Conservation (phyloP, 345 rosid genomes). For the Jatropha curcas region DNA sequence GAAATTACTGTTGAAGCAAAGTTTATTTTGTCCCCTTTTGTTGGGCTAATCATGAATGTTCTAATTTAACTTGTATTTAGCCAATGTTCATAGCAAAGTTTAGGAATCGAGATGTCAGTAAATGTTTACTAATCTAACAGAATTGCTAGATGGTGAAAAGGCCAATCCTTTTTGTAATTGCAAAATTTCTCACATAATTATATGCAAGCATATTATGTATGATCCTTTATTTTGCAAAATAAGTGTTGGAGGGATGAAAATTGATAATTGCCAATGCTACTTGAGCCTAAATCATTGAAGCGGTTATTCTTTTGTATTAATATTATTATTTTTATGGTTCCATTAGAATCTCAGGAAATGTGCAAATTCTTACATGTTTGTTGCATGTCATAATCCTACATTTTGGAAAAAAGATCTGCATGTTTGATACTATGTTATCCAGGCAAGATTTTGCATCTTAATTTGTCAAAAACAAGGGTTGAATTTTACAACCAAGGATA, state of each 20-base stretch:
- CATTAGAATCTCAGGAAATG: no score
- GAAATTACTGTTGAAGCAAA: slow-evolving; percentile 4
- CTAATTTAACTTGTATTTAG: not conserved
- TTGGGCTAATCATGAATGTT: slow-evolving; percentile 22
- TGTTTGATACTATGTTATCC: not conserved
- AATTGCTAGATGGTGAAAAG: slow-evolving; percentile 1
- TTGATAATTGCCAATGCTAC: not conserved
- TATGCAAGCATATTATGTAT: not conserved
- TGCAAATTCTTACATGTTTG: not conserved
- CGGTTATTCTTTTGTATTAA: not conserved
- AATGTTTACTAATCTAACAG: not conserved
- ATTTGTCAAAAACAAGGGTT: not conserved
- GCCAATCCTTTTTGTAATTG: not conserved
- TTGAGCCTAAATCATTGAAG: not conserved
- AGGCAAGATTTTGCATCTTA: not conserved
- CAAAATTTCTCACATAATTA: not conserved
- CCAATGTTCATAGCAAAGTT: not conserved
- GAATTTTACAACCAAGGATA: not conserved
- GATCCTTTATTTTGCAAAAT: not conserved
- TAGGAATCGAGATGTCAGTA: not conserved
- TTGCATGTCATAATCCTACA: not conserved
- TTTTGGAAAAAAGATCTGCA: not conserved
- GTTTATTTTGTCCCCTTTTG: not conserved
- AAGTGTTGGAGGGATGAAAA: not conserved
- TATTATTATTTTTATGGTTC: no score